Base-by-base conservation (phyloP, 1,284 basidiomycete genomes). In the Takashimella koratensis region DNA sequence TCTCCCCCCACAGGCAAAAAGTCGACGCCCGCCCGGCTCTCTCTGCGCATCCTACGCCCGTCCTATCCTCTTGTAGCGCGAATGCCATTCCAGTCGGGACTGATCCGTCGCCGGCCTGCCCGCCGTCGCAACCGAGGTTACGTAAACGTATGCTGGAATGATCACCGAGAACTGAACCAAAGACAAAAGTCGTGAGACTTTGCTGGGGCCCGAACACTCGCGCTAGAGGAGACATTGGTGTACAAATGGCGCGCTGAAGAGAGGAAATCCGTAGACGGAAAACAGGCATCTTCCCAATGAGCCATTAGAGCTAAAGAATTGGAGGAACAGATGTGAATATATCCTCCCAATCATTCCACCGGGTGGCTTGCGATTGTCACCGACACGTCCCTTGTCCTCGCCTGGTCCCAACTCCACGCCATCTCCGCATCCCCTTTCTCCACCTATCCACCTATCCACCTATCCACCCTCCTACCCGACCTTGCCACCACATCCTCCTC, bases 61-160 rank as follows among this genome's bases (percentile, higher is more conserved):
- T 71, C 71, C 68, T 52, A 60, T 60, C 67, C 69, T 67, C 70
- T 70, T 70, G 61, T 61, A 71, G 70, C 59, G 51, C 56, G 60
- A 65, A 70, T 68, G 71, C 66, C 68, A 74, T 58, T 59, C 54
- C 61, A 68, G 68, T 61, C 67, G 30, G 60, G 68, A 65, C 61
- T 74, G 71, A 70, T 74, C 71, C 70, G 70, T 74, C 70, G 54
- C 71, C 70, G 70, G 71, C 71, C 70, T 74, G 60, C 63, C 69
- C 54, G 64, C 56, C 58, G 54, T 49, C 43, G 41, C 43, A 12
- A n/a, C 36, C 19, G 36, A 46, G 24, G 51, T 51, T 49, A 25
- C 53, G 55, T 52, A 56, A 43, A 56, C 26, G 51, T 25, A 45
- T 43, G 69, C 68, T 67, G 61, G 62, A 60, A 57, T 72, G 68